Conservation (phyloP, 2,329 filamentous ascomycete genomes). For the Lithohypha guttulata region DNA sequence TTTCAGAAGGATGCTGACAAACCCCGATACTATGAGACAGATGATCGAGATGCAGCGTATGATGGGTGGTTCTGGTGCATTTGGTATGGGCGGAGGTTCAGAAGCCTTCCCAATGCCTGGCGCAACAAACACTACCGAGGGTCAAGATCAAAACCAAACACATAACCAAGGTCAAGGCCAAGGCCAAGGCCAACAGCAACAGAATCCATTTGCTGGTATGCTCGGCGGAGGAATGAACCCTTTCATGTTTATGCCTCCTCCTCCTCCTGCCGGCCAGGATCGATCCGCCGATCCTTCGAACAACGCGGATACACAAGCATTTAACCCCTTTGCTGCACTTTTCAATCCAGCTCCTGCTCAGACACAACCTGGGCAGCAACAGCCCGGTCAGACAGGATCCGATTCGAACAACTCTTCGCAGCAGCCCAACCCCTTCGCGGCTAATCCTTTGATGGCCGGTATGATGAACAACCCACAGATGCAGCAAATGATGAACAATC, state of each 20-base stretch:
- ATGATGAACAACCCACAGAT: slow-evolving; percentile 41
- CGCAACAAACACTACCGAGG: slow-evolving; percentile 69
- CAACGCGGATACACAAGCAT: slow-evolving; percentile 25
- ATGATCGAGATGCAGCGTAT: slow-evolving; percentile 70
- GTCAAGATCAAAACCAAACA: slow-evolving; percentile 21
- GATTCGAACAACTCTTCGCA: slow-evolving; percentile 25
- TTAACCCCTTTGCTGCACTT: slow-evolving; percentile 60
- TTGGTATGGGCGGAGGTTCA: slow-evolving; percentile 36
- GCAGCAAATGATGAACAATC: slow-evolving; percentile 36
- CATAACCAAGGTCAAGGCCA: slow-evolving; percentile 22
- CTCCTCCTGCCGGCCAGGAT: slow-evolving; percentile 1
- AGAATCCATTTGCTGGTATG: slow-evolving; percentile 3
- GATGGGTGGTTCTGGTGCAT: slow-evolving; percentile 43
- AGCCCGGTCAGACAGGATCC: slow-evolving; percentile 14
- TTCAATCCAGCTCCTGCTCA: slow-evolving; percentile 40
- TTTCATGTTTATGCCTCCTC: slow-evolving; percentile 12
- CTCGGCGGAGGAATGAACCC: slow-evolving; percentile 23
- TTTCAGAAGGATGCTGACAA: slow-evolving; percentile 86
- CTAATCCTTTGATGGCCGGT: slow-evolving; percentile 25
- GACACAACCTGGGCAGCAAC: slow-evolving; percentile 12
- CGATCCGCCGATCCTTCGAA: slow-evolving; percentile 22
- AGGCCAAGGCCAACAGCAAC: slow-evolving; percentile 18
- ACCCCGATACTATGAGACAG: slow-evolving; percentile 71
- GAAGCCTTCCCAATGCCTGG: slow-evolving; percentile 77
- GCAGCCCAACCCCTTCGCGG: slow-evolving; percentile 36